phyloP scores from a whole-genome alignment of 2,329 filamentous ascomycete genomes.

The Ceratocystis harringtonii region DNA sequence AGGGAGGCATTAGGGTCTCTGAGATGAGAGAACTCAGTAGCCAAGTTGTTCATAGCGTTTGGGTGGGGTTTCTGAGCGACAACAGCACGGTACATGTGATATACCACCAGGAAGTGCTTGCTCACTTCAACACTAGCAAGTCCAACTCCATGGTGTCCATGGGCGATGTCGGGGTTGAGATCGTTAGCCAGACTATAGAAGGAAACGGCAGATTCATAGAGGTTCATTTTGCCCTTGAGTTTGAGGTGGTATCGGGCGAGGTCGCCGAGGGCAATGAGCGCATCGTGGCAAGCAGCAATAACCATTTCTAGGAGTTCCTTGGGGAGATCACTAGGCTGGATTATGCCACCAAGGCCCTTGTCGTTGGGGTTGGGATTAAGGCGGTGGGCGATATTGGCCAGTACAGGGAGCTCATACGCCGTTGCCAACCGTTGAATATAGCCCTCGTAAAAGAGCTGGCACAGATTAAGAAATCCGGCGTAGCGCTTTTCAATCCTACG shows the following conservation, averaged over 20 bases:
- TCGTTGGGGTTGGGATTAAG: conserved; percentile 10
- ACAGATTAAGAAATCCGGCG: conserved; percentile 68
- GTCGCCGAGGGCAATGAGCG: conserved; percentile 76
- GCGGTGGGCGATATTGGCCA: conserved; percentile 28
- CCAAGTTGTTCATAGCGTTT: conserved; percentile 59
- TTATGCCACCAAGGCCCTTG: background rate
- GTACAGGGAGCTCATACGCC: conserved; percentile 39
- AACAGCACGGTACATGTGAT: conserved; percentile 76
- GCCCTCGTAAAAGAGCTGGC: conserved; percentile 75
- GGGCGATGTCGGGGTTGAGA: conserved; percentile 63
- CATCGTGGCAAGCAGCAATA: conserved; percentile 62
- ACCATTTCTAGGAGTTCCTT: conserved; percentile 42
- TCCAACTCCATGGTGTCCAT: conserved; percentile 78
- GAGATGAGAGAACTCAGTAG: conserved; percentile 52
- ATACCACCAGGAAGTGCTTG: conserved; percentile 72
- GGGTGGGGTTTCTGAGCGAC: conserved; percentile 60
- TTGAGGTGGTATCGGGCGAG: conserved; percentile 74
- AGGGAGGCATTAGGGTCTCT: conserved; percentile 25
- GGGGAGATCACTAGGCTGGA: conserved; percentile 29
- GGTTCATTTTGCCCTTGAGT: conserved; percentile 54
- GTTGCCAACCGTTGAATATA: conserved; percentile 65
- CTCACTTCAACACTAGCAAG: conserved; percentile 66
- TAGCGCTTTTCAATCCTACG: conserved; percentile 74
- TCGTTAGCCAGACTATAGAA: conserved; percentile 75
- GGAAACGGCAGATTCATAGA: conserved; percentile 64